Conservation (phyloP, 805 yeast genomes). For the Candida awuae region DNA sequence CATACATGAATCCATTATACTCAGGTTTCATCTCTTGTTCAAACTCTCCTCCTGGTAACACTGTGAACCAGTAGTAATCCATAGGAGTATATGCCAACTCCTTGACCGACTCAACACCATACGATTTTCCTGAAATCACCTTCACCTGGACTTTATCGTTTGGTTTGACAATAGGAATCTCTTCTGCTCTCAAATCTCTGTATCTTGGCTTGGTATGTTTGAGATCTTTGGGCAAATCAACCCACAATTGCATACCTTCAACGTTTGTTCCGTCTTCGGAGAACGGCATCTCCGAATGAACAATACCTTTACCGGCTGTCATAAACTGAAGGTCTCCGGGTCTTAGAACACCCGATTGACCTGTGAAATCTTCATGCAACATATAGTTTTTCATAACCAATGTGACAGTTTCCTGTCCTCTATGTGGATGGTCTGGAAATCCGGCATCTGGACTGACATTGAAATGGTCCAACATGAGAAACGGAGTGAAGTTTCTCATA, state of each 20-base stretch:
- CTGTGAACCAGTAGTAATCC: constrained; percentile 57
- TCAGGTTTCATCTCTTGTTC: constrained; percentile 49
- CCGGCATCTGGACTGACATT: constrained; percentile 57
- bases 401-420: constrained; percentile 78
- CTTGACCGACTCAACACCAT: constrained; percentile 65
- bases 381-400: constrained; percentile 55
- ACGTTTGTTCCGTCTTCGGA: constrained; percentile 39
- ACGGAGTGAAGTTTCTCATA: constrained; percentile 73
- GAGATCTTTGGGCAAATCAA: constrained; percentile 60
- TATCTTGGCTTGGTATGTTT: constrained; percentile 66
- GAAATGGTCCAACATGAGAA: constrained; percentile 76
- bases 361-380: constrained; percentile 84
- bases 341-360: constrained; percentile 64
- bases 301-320: constrained; percentile 88
- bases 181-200: constrained; percentile 62
- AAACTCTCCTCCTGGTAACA: constrained; percentile 59
- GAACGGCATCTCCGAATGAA: constrained; percentile 83
- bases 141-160: constrained; percentile 56
- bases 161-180: constrained; percentile 63
- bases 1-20: constrained; percentile 64
- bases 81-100: constrained; percentile 81
- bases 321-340: constrained; percentile 87
- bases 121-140: constrained; percentile 70
- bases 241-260: constrained; percentile 82
- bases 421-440: constrained; percentile 78